Evolutionary conservation across 306 rosid species (phyloP), one percentile per base, ranked within the genome.

Genomic region (Dryas drummondii): DNA sequence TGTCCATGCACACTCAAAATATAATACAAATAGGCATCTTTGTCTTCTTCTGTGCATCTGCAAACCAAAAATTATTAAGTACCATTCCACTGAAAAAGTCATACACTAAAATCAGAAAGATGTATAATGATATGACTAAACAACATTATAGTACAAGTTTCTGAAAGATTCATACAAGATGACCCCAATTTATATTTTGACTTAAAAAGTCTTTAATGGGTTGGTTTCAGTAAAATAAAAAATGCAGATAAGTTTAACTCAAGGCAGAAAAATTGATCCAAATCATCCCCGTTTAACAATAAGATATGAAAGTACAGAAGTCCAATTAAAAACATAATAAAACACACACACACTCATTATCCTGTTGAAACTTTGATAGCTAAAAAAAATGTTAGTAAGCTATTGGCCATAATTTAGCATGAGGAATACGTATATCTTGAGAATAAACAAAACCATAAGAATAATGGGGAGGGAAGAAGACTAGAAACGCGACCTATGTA

Each of bases 41-140:
- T 94, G 65, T 92, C 91, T 70, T 94, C 99, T 78, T 94, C 99
- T 42, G 74, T 88, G 97, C 99, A 94, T 82, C 99, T 94, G 97
- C 75, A 78, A 79, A 42, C 11, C 40, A 53, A 53, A 64, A 48
- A 80, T 70, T 77, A 68, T 87, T 66, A 82, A 55, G 81, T 64
- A 74, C 37, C 41, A 70, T 40, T 63, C 13, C 40, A 40, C 40
- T 53, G 53, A 44, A 77, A 62, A 3, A 45, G 37, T 52, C 45
- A 50, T 48, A 26, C 15, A 50, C 60, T 26, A 76, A 37, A 58
- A 59, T 42, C 37, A 32, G 53, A 32, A 17, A 55, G 27, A 47
- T 17, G 32, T 32, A 45, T 17, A 52, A 65, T 19, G 10, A 70
- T 12, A 70, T 22, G 52, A 22, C 13, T 56, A n/a, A 50, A 7